phyloP scores from a whole-genome alignment of 1,284 basidiomycete genomes.

The Ustilago esculenta region DNA sequence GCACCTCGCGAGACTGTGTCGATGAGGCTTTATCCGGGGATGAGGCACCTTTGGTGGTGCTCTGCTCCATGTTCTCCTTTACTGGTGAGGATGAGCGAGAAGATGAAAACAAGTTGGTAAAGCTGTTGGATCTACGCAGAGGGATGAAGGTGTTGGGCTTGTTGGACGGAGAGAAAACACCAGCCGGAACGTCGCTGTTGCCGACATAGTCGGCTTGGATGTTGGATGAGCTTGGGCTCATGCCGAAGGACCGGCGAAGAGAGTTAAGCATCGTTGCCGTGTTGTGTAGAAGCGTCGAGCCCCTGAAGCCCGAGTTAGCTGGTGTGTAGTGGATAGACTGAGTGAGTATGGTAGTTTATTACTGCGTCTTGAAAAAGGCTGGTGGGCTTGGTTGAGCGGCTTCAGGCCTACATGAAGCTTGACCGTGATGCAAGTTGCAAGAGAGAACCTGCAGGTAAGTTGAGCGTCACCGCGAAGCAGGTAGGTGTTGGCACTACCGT shows the following conservation, averaged over 20 bases:
- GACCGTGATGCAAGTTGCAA: too few relatives aligned
- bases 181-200: conserved; percentile 1
- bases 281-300: background rate
- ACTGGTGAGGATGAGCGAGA: conserved; percentile 30
- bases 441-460: too few relatives aligned
- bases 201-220: conserved; percentile 15
- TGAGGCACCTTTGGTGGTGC: background rate
- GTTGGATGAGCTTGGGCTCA: conserved; percentile 39
- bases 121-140: conserved; percentile 40
- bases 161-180: conserved; percentile 28
- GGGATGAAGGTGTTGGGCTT: conserved; percentile 42
- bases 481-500: too few relatives aligned
- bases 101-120: conserved; percentile 43
- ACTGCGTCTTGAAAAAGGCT: too few relatives aligned
- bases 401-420: too few relatives aligned
- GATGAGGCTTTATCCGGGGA: conserved; percentile 18
- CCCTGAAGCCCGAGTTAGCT: background rate
- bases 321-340: background rate
- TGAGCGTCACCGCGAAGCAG: too few relatives aligned
- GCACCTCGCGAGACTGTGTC: background rate
- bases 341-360: too few relatives aligned
- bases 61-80: conserved; percentile 8
- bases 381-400: too few relatives aligned
- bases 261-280: conserved; percentile 27
- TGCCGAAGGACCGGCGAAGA: conserved; percentile 43